Percentiles rank a stretch among this genome's conserved stretches.
These are phyloP conservation scores for Tricholoma furcatifolium DNA, from an alignment of 768 basidiomycete genomes.

Conservation along the genomic window DNA sequence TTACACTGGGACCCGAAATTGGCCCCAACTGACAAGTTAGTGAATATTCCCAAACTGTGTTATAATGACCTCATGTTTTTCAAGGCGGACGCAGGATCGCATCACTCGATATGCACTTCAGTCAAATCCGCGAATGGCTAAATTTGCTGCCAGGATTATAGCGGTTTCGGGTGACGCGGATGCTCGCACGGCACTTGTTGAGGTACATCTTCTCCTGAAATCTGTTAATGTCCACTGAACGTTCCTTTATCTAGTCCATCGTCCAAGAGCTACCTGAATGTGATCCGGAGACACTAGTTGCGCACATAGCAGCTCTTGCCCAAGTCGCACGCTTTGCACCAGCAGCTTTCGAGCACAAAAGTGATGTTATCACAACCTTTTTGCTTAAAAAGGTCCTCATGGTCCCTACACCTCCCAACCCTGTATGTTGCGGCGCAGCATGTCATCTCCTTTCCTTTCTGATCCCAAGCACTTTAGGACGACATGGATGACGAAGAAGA, in stretches of 20 bases:
- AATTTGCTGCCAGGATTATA: conserved; percentile 81
- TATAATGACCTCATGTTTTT: neutral
- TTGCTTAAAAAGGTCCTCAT: conserved; percentile 71
- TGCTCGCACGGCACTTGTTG: conserved; percentile 53
- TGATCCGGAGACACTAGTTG: conserved; percentile 51
- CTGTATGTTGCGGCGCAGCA: conserved; percentile 35
- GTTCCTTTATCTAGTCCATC: conserved; percentile 46
- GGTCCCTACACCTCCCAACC: conserved; percentile 44
- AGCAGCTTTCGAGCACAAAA: conserved; percentile 74
- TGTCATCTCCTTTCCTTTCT: neutral
- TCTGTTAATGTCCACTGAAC: neutral
- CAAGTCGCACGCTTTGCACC: conserved; percentile 72
- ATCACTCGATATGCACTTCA: conserved; percentile 58
- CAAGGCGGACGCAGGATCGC: conserved; percentile 67
- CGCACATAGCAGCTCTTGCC: conserved; percentile 68
- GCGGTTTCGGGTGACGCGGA: conserved; percentile 55
- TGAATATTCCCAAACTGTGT: conserved; percentile 11
- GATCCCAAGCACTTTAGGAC: conserved; percentile 36
- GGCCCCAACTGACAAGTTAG: conserved; percentile 66
- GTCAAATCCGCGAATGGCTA: conserved; percentile 66
- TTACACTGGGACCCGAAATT: conserved; percentile 57
- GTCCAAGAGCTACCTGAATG: conserved; percentile 47
- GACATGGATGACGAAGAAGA: conserved; percentile 64
- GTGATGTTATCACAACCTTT: conserved; percentile 71
- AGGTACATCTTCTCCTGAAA: conserved; percentile 43